These are phyloP conservation scores for Arabis alpina DNA, from an alignment of 345 rosid species.

Conservation along the genomic window DNA sequence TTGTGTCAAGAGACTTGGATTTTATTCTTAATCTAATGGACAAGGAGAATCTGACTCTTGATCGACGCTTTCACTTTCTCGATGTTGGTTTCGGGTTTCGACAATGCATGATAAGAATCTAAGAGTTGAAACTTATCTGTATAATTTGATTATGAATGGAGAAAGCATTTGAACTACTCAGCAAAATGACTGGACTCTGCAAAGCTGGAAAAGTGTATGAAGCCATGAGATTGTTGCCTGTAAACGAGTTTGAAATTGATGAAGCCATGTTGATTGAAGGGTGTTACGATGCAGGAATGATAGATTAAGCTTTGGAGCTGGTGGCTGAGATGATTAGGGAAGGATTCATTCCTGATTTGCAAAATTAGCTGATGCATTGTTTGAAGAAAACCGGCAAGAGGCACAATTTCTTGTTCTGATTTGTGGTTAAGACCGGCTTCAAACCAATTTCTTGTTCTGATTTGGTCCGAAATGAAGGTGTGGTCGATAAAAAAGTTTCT, in stretches of 20 bases:
- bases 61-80: conserved; percentile 55
- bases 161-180: conserved; percentile 43
- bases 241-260: conserved; percentile 50
- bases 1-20: conserved; percentile 59
- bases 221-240: conserved; percentile 41
- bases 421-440: conserved; percentile 44
- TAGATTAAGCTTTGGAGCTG: conserved; percentile 45
- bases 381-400: conserved; percentile 31
- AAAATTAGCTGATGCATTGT: conserved; percentile 37
- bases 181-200: conserved; percentile 55
- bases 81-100: conserved; percentile 44
- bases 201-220: conserved; percentile 45
- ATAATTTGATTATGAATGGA: conserved; percentile 45
- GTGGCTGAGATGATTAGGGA: conserved; percentile 47
- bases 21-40: conserved; percentile 52
- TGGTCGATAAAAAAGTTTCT: not conserved
- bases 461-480: not conserved
- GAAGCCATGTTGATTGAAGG: conserved; percentile 45
- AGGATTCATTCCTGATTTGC: conserved; percentile 43
- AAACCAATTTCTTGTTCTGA: conserved; percentile 28
- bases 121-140: conserved; percentile 49
- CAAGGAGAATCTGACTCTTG: conserved; percentile 44
- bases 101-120: conserved; percentile 53
- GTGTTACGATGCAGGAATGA: conserved; percentile 48
- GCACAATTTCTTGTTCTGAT: conserved; percentile 43